A percentile compares a stretch with the other conserved stretches of the same genome.
Conservation (phyloP, 768 basidiomycete species). For the Podaxis sp. region DNA sequence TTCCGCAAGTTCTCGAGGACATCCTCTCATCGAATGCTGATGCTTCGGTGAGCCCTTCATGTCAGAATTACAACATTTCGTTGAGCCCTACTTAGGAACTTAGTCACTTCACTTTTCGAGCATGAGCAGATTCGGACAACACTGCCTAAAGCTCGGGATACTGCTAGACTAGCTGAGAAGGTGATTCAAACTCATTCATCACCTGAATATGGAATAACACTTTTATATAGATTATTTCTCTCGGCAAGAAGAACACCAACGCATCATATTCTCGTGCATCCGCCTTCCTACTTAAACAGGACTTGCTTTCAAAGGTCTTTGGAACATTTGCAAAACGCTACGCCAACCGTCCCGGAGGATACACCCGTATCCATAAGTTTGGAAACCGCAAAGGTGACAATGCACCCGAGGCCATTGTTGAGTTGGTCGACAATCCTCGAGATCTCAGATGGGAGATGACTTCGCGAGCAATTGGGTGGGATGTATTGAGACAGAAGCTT, state of each 20-base stretch:
- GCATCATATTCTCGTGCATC: constrained; percentile 71
- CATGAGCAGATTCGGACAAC: constrained; percentile 97
- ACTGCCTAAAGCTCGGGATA: constrained; percentile 89
- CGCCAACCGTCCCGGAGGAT: constrained; percentile 81
- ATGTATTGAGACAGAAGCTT: constrained; percentile 62
- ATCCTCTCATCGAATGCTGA: constrained; percentile 88
- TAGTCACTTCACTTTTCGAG: constrained; percentile 91
- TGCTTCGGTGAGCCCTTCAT: constrained; percentile 71
- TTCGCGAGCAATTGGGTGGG: constrained; percentile 85
- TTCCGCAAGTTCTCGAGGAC: constrained; percentile 92
- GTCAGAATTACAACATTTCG: not conserved
- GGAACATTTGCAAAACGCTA: constrained; percentile 79
- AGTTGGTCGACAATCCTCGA: constrained; percentile 91
- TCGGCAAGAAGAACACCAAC: constrained; percentile 83
- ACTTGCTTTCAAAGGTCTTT: constrained; percentile 81
- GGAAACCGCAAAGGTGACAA: constrained; percentile 92
- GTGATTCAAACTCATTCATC: constrained; percentile 31
- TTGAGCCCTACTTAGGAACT: constrained; percentile 56
- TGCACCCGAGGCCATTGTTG: constrained; percentile 88
- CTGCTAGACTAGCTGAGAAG: constrained; percentile 92
- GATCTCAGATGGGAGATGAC: constrained; percentile 90
- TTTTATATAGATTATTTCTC: constrained; percentile 72
- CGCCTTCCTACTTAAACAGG: constrained; percentile 74
- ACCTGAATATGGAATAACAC: not conserved
- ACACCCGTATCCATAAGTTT: constrained; percentile 90